Conservation (phyloP, 257 asterid species). For the Solanum chilense region DNA sequence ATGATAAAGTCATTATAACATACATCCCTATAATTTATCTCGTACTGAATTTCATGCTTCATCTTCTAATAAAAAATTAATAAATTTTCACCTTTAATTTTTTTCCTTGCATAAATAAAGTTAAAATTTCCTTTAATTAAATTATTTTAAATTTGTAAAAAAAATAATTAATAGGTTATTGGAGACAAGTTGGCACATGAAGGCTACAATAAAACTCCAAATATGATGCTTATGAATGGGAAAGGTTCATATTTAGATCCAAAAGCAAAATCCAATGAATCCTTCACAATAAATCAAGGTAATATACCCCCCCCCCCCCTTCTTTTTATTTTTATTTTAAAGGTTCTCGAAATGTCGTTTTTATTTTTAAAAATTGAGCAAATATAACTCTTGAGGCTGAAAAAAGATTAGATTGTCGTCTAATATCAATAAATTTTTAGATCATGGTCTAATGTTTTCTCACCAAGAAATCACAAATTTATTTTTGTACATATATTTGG, state of each 20-base stretch:
- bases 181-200: slow-evolving; percentile 8
- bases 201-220: neutral
- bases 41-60: neutral
- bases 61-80: neutral
- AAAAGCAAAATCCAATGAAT: slow-evolving; percentile 16
- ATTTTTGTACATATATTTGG: no score
- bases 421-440: neutral
- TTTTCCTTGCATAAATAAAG: neutral
- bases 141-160: neutral
- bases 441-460: neutral
- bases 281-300: slow-evolving; percentile 42
- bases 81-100: no score
- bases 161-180: slow-evolving; percentile 18
- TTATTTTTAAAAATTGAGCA: neutral
- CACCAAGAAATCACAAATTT: neutral
- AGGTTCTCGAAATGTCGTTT: neutral
- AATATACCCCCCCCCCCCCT: neutral
- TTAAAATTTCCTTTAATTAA: no score
- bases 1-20: neutral
- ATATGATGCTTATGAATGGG: slow-evolving; percentile 59
- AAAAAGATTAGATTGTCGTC: neutral
- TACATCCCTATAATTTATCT: neutral
- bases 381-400: neutral
- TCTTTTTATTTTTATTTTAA: neutral
- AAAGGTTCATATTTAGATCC: slow-evolving; percentile 39